Conservation (phyloP, 495 filamentous ascomycete genomes). For the Xylaria grammica region DNA sequence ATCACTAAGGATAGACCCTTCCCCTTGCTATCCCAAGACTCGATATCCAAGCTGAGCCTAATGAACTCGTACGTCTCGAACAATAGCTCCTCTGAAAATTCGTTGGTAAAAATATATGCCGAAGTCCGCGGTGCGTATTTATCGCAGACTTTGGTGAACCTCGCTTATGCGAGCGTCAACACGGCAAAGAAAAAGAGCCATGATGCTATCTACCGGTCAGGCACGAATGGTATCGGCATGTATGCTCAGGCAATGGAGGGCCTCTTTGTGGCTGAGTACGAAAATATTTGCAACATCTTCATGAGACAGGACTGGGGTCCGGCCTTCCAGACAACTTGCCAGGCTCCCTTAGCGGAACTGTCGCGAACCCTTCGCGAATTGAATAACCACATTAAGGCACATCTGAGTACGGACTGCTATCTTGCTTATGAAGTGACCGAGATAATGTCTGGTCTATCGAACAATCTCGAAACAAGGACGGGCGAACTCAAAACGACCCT, state of each 20-base stretch:
- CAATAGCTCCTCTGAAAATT: constrained; percentile 65
- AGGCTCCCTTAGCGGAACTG: constrained; percentile 76
- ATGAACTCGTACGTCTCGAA: constrained; percentile 56
- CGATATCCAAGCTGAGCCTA: constrained; percentile 52
- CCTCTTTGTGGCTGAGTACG: constrained; percentile 85
- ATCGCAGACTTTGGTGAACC: constrained; percentile 74
- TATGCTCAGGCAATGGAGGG: constrained; percentile 88
- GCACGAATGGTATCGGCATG: constrained; percentile 90
- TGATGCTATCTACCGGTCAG: constrained; percentile 83
- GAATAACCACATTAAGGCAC: constrained; percentile 83
- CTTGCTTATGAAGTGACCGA: constrained; percentile 96
- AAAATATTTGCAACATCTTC: constrained; percentile 84
- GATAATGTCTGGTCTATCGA: constrained; percentile 80
- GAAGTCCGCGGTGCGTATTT: constrained; percentile 88
- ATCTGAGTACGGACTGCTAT: constrained; percentile 92
- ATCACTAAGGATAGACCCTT: constrained; percentile 79
- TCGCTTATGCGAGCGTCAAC: constrained; percentile 85
- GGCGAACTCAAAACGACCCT: constrained; percentile 85
- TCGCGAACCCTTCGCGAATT: constrained; percentile 85
- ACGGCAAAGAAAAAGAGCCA: constrained; percentile 81
- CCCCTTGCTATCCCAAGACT: constrained; percentile 54
- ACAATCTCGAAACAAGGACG: constrained; percentile 77
- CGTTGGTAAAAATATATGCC: constrained; percentile 74
- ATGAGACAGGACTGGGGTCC: constrained; percentile 80
- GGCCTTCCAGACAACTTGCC: constrained; percentile 77